Percentiles rank a stretch among this genome's conserved stretches.
These are phyloP conservation scores for Sphaerulina populicola DNA, from an alignment of 2,329 filamentous ascomycete genomes.

Conservation along the genomic window DNA sequence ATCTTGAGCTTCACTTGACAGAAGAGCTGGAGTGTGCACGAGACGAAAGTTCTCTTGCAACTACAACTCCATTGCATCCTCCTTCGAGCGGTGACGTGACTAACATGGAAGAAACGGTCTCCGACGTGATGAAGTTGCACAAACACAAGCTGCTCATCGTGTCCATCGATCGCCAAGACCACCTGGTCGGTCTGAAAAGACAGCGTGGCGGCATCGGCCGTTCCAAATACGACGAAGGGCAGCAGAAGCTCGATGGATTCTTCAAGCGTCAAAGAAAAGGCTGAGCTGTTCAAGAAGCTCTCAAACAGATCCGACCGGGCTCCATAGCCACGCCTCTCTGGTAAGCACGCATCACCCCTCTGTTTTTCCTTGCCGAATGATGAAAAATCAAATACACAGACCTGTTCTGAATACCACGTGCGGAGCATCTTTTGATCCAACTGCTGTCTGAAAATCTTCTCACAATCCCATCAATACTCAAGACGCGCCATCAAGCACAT, in stretches of 20 bases:
- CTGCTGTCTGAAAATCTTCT: constrained; percentile 28
- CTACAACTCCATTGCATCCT: constrained; percentile 14
- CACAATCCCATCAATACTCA: not conserved
- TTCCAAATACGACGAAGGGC: constrained; percentile 62
- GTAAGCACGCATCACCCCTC: constrained; percentile 12
- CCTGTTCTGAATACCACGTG: constrained; percentile 29
- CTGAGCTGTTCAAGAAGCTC: constrained; percentile 12
- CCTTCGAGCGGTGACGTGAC: not conserved
- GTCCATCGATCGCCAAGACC: constrained; percentile 59
- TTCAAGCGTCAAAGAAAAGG: constrained; percentile 45
- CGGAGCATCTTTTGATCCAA: constrained; percentile 30
- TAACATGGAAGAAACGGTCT: not conserved
- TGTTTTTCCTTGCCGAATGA: constrained; percentile 16
- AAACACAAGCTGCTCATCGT: constrained; percentile 39
- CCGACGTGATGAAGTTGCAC: not conserved
- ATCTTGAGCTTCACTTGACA: constrained; percentile 28
- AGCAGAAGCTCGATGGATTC: constrained; percentile 69
- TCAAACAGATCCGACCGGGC: not conserved
- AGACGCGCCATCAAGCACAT: not conserved
- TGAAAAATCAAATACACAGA: constrained; percentile 29
- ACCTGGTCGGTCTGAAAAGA: constrained; percentile 66
- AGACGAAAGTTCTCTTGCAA: not conserved
- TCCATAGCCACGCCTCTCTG: not conserved
- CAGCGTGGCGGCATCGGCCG: constrained; percentile 77
- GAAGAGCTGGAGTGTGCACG: not conserved